Conservation (phyloP, 2,329 filamentous ascomycete species). For the Colletotrichum sp. region DNA sequence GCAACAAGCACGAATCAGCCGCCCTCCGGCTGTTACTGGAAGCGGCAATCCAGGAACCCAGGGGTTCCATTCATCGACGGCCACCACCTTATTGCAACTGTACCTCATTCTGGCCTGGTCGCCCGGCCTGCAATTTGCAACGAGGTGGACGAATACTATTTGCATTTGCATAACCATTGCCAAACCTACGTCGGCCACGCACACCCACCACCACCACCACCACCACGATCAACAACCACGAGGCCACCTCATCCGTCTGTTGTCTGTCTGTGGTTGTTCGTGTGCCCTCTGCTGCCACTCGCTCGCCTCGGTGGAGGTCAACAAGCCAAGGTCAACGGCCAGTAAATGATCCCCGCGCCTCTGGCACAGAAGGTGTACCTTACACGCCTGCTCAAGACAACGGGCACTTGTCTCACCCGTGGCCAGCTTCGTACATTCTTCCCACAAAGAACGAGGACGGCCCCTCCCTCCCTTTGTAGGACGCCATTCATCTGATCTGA, state of each 20-base stretch:
- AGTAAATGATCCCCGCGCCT: background rate
- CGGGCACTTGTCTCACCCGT: slow-evolving; percentile 14
- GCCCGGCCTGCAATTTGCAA: background rate
- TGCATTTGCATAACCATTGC: background rate
- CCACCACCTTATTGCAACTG: background rate
- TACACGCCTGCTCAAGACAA: background rate
- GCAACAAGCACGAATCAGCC: background rate
- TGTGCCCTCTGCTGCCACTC: background rate
- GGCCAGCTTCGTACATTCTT: slow-evolving; percentile 4
- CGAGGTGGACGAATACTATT: background rate
- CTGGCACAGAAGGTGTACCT: background rate
- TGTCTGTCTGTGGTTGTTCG: background rate
- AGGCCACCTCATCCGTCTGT: background rate
- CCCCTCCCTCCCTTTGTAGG: slow-evolving; percentile 9
- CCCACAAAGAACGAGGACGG: background rate
- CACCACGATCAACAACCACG: background rate
- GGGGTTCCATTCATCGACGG: background rate
- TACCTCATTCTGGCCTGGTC: background rate
- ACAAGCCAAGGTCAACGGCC: background rate
- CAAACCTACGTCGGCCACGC: background rate
- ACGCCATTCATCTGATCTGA: slow-evolving; percentile 19
- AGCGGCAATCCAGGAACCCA: slow-evolving; percentile 1
- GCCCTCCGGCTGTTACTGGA: background rate
- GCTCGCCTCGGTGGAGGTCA: background rate
- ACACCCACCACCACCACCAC: background rate